Conservation (phyloP, 441 rosid genomes). For the Pelargonium hybrid region DNA sequence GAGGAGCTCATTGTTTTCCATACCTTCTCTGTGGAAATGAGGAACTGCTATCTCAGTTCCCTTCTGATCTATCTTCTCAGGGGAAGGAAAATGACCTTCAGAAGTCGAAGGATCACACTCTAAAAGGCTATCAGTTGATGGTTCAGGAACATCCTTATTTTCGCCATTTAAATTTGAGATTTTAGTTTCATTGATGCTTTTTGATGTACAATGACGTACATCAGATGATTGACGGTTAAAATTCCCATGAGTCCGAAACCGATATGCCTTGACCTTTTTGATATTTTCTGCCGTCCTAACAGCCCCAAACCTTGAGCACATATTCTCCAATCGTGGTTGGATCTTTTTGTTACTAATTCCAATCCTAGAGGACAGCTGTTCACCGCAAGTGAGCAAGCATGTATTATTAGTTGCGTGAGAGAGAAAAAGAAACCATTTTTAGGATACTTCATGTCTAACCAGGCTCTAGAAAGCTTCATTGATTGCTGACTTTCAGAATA, state of each 20-base stretch:
- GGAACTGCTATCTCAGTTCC: slow-evolving; percentile 35
- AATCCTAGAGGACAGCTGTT: slow-evolving; percentile 72
- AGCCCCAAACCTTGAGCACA: slow-evolving; percentile 69
- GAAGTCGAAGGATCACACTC: slow-evolving; percentile 33
- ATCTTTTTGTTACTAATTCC: slow-evolving; percentile 74
- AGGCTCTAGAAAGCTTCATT: not conserved
- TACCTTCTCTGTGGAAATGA: slow-evolving; percentile 27
- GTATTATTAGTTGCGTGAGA: not conserved
- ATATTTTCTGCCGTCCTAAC: slow-evolving; percentile 58
- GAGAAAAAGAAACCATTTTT: not conserved
- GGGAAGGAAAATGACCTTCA: slow-evolving; percentile 31
- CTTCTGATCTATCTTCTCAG: slow-evolving; percentile 24
- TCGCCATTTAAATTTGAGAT: slow-evolving; percentile 22
- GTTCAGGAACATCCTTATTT: slow-evolving; percentile 29
- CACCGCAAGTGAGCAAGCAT: slow-evolving; percentile 17
- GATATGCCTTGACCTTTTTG: slow-evolving; percentile 53
- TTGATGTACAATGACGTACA: slow-evolving; percentile 32
- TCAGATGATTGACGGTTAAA: slow-evolving; percentile 34
- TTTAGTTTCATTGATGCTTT: slow-evolving; percentile 24
- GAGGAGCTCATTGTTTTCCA: slow-evolving; percentile 23
- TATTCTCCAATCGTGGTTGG: slow-evolving; percentile 54
- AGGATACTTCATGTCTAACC: not conserved
- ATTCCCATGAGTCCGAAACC: slow-evolving; percentile 66
- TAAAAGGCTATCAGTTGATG: slow-evolving; percentile 24
- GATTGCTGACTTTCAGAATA: not conserved